These are phyloP conservation scores for Lachancea lanzarotensis DNA, from an alignment of 805 yeast genomes.

Conservation along the genomic window DNA sequence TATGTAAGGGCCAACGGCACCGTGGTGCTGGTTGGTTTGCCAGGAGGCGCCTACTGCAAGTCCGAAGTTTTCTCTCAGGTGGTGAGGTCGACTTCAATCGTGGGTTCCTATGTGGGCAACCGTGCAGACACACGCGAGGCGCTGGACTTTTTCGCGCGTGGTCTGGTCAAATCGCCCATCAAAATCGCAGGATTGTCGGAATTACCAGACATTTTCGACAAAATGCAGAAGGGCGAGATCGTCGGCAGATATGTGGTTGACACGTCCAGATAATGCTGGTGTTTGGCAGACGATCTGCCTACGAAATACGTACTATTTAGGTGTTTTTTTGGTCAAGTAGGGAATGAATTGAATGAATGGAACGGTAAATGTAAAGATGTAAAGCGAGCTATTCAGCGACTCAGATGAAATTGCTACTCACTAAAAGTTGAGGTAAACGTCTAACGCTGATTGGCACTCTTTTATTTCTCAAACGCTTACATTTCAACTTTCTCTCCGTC, in stretches of 20 bases:
- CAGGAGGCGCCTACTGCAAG: slow-evolving; percentile 43
- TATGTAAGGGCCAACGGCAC: slow-evolving; percentile 57
- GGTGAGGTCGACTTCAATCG: slow-evolving; percentile 41
- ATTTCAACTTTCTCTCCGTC: no score
- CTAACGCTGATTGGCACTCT: no score
- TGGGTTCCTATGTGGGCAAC: slow-evolving; percentile 48
- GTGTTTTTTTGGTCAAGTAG: no score
- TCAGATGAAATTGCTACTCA: no score
- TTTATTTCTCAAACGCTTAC: no score
- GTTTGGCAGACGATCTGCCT: not conserved
- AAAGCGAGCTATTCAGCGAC: no score
- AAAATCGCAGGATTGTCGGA: slow-evolving; percentile 69
- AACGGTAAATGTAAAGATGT: no score
- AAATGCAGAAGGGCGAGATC: slow-evolving; percentile 80
- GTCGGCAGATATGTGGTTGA: slow-evolving; percentile 86
- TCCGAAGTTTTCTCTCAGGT: slow-evolving; percentile 45
- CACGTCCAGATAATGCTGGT: slow-evolving; percentile 44
- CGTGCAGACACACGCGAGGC: slow-evolving; percentile 56
- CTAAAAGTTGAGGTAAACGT: no score
- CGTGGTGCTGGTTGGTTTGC: slow-evolving; percentile 56
- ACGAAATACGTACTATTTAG: no score
- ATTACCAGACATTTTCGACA: slow-evolving; percentile 59
- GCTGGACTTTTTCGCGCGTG: slow-evolving; percentile 64
- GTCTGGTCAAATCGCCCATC: slow-evolving; percentile 66
- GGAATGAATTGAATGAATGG: not conserved